Conservation (phyloP, 2,329 filamentous ascomycete species). For the Polytolypa hystricis region DNA sequence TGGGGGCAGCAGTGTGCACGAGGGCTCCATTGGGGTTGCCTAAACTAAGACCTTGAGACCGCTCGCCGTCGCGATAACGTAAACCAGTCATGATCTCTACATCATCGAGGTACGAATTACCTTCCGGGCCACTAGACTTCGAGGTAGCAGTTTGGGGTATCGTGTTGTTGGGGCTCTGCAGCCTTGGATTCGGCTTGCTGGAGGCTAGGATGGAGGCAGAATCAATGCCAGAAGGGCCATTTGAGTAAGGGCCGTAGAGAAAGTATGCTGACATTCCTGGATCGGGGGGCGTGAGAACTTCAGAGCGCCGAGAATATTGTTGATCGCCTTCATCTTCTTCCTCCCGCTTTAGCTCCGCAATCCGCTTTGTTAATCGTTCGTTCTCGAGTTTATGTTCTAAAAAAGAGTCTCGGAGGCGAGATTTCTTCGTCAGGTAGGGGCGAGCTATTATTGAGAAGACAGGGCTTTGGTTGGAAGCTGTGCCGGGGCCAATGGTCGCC, state of each 20-base stretch:
- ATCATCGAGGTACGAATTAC: constrained; percentile 64
- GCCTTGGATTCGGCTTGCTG: not conserved
- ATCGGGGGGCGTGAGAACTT: constrained; percentile 19
- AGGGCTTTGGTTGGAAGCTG: constrained; percentile 61
- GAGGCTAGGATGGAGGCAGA: not conserved
- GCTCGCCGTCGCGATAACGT: constrained; percentile 77
- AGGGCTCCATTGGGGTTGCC: constrained; percentile 70
- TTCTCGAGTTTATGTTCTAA: constrained; percentile 96
- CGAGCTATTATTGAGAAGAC: constrained; percentile 91
- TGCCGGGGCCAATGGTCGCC: constrained; percentile 52
- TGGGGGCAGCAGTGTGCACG: constrained; percentile 75
- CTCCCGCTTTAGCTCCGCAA: constrained; percentile 73
- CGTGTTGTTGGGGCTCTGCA: not conserved
- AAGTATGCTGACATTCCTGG: not conserved
- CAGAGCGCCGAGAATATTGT: constrained; percentile 50
- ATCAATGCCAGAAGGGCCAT: not conserved
- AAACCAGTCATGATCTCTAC: constrained; percentile 91
- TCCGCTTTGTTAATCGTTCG: constrained; percentile 70
- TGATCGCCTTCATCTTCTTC: constrained; percentile 62
- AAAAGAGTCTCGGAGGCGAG: constrained; percentile 77
- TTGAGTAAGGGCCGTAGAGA: not conserved
- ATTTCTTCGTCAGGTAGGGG: constrained; percentile 81
- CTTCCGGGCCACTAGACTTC: constrained; percentile 75
- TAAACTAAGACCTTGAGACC: constrained; percentile 77
- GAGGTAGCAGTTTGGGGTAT: not conserved